Percentiles rank a stretch among this genome's conserved stretches.
Conservation (phyloP, 2,329 filamentous ascomycete genomes). For the Diaporthe helianthi region DNA sequence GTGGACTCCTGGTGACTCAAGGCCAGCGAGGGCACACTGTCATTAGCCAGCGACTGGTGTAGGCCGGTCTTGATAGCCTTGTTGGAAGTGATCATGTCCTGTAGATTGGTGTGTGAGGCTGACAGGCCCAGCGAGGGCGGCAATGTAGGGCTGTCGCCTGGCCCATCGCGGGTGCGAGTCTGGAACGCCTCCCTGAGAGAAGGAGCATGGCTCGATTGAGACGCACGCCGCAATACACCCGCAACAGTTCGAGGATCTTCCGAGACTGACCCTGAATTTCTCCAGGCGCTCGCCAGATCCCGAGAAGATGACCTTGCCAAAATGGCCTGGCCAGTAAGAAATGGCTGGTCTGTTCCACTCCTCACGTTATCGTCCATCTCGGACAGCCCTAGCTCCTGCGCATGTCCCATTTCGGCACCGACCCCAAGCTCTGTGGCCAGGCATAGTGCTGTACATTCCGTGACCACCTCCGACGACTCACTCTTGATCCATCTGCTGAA, state of each 20-base stretch:
- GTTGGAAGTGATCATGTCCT: conserved; percentile 67
- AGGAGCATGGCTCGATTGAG: conserved; percentile 57
- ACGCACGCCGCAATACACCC: conserved; percentile 50
- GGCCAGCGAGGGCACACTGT: conserved; percentile 62
- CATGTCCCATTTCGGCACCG: conserved; percentile 31
- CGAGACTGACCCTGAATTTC: conserved; percentile 43
- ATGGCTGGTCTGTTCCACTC: conserved; percentile 44
- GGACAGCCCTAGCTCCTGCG: conserved; percentile 29
- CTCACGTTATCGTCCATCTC: conserved; percentile 25
- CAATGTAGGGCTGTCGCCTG: conserved; percentile 68
- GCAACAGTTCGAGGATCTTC: conserved; percentile 50
- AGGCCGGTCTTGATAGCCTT: conserved; percentile 63
- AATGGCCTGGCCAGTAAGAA: conserved; percentile 48
- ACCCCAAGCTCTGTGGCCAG: conserved; percentile 40
- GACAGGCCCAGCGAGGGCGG: conserved; percentile 57
- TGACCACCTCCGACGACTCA: conserved; percentile 80
- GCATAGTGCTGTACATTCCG: conserved; percentile 78
- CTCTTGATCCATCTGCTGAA: conserved; percentile 80
- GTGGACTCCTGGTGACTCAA: conserved; percentile 58
- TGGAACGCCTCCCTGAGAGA: conserved; percentile 57
- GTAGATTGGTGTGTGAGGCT: conserved; percentile 61
- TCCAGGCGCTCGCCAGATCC: conserved; percentile 53
- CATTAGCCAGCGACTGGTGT: conserved; percentile 62
- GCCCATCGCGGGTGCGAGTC: conserved; percentile 47
- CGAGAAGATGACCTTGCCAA: conserved; percentile 32